A percentile compares a stretch with the other conserved stretches of the same genome.
Conservation (phyloP, 192 early-diverging fungal genomes). For the Phlyctochytrium arcticum region DNA sequence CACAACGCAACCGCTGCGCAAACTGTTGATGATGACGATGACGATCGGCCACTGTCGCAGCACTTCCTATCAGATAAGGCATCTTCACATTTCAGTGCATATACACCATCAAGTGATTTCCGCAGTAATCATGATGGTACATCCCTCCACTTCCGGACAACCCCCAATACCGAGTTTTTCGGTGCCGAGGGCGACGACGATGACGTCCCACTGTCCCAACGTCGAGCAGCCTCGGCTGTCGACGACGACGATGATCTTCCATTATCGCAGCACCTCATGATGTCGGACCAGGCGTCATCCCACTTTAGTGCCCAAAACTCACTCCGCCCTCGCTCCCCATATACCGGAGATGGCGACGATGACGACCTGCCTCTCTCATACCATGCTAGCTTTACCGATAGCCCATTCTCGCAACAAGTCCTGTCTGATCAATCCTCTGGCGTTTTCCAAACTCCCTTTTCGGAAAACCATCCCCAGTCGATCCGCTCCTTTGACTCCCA, state of each 20-base stretch:
- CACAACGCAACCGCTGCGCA: not conserved
- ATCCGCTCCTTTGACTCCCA: not conserved
- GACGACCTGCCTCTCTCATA: not conserved
- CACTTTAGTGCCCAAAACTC: too few species aligned
- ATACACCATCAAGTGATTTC: not conserved
- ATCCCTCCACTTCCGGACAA: not conserved
- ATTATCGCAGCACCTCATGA: too few species aligned
- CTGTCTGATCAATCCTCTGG: not conserved
- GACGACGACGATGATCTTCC: slow-evolving; percentile 7
- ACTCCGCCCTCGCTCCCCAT: too few species aligned
- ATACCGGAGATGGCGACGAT: too few species aligned
- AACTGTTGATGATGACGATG: slow-evolving; percentile 3
- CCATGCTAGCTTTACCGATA: not conserved
- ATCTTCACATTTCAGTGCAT: not conserved
- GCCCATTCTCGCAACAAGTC: not conserved
- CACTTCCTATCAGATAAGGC: not conserved
- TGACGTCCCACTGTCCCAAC: slow-evolving; percentile 4
- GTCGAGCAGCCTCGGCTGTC: not conserved
- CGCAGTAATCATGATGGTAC: not conserved
- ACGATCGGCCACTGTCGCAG: not conserved
- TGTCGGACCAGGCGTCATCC: too few species aligned
- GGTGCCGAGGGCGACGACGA: not conserved
- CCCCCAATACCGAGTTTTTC: not conserved
- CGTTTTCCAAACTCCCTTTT: not conserved
- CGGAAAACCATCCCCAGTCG: not conserved